These are phyloP conservation scores for Maudiozyma humilis DNA, from an alignment of 1,139 yeast genomes.

Conservation along the genomic window DNA sequence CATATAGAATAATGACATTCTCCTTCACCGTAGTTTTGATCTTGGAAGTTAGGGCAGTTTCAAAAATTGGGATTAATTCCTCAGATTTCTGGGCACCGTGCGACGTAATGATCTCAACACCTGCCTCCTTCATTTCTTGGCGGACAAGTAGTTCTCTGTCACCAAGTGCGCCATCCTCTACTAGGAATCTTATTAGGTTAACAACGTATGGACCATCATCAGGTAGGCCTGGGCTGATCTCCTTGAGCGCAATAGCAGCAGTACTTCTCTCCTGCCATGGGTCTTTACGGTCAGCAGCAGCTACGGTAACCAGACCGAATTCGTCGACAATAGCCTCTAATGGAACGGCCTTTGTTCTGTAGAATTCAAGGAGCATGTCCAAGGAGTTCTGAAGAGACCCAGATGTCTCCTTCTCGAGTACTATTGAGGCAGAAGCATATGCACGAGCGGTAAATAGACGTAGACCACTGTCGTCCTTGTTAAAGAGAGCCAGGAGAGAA, in stretches of 20 bases:
- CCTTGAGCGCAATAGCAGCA: slow-evolving; percentile 58
- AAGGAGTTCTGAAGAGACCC: slow-evolving; percentile 36
- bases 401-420: slow-evolving; percentile 24
- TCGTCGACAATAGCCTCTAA: slow-evolving; percentile 70
- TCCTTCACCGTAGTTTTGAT: slow-evolving; percentile 63
- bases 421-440: slow-evolving; percentile 42
- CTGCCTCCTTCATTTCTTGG: slow-evolving; percentile 85
- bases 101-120: slow-evolving; percentile 54
- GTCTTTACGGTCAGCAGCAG: slow-evolving; percentile 55
- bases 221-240: slow-evolving; percentile 45
- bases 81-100: slow-evolving; percentile 65
- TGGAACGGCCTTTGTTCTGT: slow-evolving; percentile 56
- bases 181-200: slow-evolving; percentile 49
- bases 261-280: slow-evolving; percentile 83
- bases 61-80: slow-evolving; percentile 68
- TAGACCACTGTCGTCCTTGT: slow-evolving; percentile 50
- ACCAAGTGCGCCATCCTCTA: slow-evolving; percentile 56
- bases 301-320: slow-evolving; percentile 67
- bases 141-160: slow-evolving; percentile 69
- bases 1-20: slow-evolving; percentile 76
- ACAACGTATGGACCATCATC: slow-evolving; percentile 36
- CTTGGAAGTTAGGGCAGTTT: slow-evolving; percentile 37
- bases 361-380: slow-evolving; percentile 44
- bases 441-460: slow-evolving; percentile 62
- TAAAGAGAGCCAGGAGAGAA: slow-evolving; percentile 44